Base-by-base conservation (phyloP, 1,284 basidiomycete species). In the Polyporus tsugae region DNA sequence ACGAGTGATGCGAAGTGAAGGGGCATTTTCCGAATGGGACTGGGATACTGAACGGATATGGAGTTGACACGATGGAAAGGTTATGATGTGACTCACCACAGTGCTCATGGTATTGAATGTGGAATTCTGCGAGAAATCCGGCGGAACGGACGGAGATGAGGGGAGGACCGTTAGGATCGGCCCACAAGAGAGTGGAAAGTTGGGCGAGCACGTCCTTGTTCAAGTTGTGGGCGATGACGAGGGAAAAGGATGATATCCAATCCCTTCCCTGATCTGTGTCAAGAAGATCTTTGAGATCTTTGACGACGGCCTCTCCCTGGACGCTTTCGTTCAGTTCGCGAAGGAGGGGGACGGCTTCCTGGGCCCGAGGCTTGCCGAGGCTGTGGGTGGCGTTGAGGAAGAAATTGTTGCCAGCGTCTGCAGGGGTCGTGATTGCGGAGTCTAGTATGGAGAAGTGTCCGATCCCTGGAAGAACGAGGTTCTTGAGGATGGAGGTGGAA, bases 331-430 rank as follows among this genome's bases (percentile, higher is more conserved):
- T 99, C 65, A 99, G 87, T 82, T 99, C 97, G 17, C 83, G 79
- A 4, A 99, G 85, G 57, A 94, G 86, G 63, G 88, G 85, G 19
- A 94, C 93, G 4, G 91, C 91, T 78, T 98, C 95, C 66, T 88
- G 79, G 0, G 96, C 96, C 58, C 95, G 90, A 62, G 85, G 85
- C 78, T 91, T 92, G 10, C 95, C 96, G 64, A 98, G 85, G 73
- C 92, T 94, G 33, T 88, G 82, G 0, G 85, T 84, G 0, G 89
- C 90, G 63, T 95, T 89, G 33, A 99, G 85, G 82, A 99, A 99
- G 84, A 99, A 99, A 84, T 99, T 99, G 83, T 96, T 95, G 0
- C 96, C 96, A 0, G 95, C 90, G 76, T 99, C 97, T 62, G 91
- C 87, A 4, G 89, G 85, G 1, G 89, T 84, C 19, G 92, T 91